A percentile compares a stretch with the other conserved stretches of the same genome.
Evolutionary conservation across 345 rosid genomes (phyloP).

Genomic region (Mercurialis annua): DNA sequence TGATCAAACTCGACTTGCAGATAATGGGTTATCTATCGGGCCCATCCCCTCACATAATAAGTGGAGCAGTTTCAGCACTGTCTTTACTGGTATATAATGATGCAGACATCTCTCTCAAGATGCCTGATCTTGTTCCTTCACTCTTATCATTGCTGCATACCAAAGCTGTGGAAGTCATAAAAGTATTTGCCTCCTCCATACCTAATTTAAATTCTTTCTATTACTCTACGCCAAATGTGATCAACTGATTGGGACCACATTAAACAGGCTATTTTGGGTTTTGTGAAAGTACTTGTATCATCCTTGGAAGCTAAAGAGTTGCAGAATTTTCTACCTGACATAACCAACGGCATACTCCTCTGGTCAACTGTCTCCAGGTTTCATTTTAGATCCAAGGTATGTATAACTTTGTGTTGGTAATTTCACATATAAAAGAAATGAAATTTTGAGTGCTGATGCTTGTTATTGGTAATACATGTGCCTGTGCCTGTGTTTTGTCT

Average conservation of each 20-base stretch:
- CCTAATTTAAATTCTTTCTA: background rate
- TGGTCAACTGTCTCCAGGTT: slow-evolving; percentile 89
- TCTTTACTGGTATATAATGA: slow-evolving; percentile 71
- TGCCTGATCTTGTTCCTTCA: slow-evolving; percentile 70
- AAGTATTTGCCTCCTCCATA: slow-evolving; percentile 31
- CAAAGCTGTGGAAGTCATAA: slow-evolving; percentile 78
- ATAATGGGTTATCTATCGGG: slow-evolving; percentile 87
- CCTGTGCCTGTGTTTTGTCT: background rate
- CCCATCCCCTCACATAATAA: slow-evolving; percentile 82
- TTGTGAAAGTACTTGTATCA: slow-evolving; percentile 80
- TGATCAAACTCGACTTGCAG: slow-evolving; percentile 37
- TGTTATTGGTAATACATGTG: background rate
- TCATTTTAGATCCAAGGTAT: slow-evolving; percentile 83
- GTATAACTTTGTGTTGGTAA: background rate
- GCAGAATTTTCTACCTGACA: slow-evolving; percentile 51
- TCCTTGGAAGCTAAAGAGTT: slow-evolving; percentile 63
- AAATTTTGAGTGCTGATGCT: background rate
- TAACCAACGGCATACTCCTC: slow-evolving; percentile 54
- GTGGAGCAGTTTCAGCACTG: slow-evolving; percentile 93
- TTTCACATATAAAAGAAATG: background rate
- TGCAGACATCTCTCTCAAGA: slow-evolving; percentile 50
- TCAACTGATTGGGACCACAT: slow-evolving; percentile 18
- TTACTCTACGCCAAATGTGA: background rate
- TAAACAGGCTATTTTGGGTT: slow-evolving; percentile 81
- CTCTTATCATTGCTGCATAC: slow-evolving; percentile 75